phyloP scores from a whole-genome alignment of 495 filamentous ascomycete genomes.

The Extremus antarcticus region DNA sequence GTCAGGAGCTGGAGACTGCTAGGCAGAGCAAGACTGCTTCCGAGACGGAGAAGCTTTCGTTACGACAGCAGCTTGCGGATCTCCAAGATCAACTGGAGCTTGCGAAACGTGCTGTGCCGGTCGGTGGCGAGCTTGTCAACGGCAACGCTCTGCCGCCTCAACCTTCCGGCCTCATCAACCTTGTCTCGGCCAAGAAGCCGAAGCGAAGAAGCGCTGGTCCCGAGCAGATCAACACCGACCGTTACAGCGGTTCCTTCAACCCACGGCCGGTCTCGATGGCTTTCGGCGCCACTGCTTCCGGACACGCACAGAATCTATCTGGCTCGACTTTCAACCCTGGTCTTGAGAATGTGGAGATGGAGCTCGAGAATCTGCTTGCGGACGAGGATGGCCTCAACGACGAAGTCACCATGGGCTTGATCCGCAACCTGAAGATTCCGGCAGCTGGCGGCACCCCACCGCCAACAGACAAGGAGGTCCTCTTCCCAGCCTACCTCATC shows the following conservation, averaged over 20 bases:
- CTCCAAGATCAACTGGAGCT: constrained; percentile 87
- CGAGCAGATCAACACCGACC: constrained; percentile 70
- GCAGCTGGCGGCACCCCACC: constrained; percentile 70
- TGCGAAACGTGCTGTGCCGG: constrained; percentile 56
- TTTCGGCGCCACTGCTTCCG: constrained; percentile 44
- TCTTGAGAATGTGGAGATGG: constrained; percentile 78
- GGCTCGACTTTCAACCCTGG: constrained; percentile 65
- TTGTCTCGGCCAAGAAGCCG: constrained; percentile 94
- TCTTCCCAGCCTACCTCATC: constrained; percentile 97
- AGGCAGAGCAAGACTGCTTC: constrained; percentile 57
- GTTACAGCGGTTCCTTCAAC: constrained; percentile 84
- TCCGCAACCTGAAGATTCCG: constrained; percentile 92
- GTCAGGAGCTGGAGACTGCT: constrained; percentile 63
- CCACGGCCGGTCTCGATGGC: constrained; percentile 94
- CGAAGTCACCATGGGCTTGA: constrained; percentile 89
- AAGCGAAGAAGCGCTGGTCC: constrained; percentile 89
- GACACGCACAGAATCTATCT: constrained; percentile 52
- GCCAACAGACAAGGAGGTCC: constrained; percentile 92
- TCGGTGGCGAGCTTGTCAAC: constrained; percentile 64
- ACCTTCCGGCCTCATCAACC: constrained; percentile 73
- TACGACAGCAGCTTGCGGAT: constrained; percentile 78
- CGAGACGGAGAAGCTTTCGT: constrained; percentile 70
- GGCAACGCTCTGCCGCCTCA: constrained; percentile 45
- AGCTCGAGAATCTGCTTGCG: constrained; percentile 84
- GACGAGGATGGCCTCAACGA: constrained; percentile 94